Evolutionary conservation across 2,329 filamentous ascomycete species (phyloP).

Genomic region (Beauveria medogensis): DNA sequence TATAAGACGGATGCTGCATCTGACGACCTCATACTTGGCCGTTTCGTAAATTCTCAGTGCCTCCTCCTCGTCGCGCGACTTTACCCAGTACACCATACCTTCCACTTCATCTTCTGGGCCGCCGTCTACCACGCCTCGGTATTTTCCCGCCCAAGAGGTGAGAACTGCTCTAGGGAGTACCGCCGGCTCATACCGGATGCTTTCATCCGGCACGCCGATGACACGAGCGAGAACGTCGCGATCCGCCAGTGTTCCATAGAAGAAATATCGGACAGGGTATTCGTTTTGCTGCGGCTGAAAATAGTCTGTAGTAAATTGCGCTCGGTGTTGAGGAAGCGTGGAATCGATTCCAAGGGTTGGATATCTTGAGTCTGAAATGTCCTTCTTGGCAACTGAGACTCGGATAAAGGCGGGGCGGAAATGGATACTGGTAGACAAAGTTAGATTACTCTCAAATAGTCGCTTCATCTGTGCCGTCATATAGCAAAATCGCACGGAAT

Average conservation of each 20-base stretch:
- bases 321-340: slow-evolving; percentile 16
- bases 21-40: no score
- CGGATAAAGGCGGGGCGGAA: slow-evolving; percentile 11
- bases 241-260: slow-evolving; percentile 31
- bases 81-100: no score
- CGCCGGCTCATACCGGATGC: no score
- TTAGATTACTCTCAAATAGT: not conserved
- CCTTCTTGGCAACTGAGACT: slow-evolving; percentile 13
- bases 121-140: no score
- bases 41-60: no score
- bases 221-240: slow-evolving; percentile 22
- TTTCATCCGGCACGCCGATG: slow-evolving; percentile 17
- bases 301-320: slow-evolving; percentile 15
- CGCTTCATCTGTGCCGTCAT: not conserved
- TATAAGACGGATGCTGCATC: no score
- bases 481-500: not conserved
- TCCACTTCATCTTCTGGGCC: no score
- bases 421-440: not conserved
- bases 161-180: no score
- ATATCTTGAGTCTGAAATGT: slow-evolving; percentile 9
- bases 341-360: slow-evolving; percentile 15
- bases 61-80: no score
- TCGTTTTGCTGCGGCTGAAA: slow-evolving; percentile 15
- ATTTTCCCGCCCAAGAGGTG: no score
- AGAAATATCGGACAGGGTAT: slow-evolving; percentile 33